Base-by-base conservation (phyloP, 2,329 filamentous ascomycete genomes). In the Myriosclerotinia curreyana region DNA sequence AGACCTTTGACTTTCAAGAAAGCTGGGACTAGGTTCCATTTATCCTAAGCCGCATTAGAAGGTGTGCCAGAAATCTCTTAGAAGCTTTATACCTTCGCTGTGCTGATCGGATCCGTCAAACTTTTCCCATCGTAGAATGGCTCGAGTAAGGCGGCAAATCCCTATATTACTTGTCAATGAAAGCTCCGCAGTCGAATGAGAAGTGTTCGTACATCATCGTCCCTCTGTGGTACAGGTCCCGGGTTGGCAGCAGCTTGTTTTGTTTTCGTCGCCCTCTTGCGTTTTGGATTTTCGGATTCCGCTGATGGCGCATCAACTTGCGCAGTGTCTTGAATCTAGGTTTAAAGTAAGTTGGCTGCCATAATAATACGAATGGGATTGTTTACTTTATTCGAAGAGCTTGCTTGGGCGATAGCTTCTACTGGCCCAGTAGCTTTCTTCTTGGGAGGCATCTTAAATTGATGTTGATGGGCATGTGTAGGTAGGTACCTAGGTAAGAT, bases 1-100 rank as follows among this genome's bases (percentile, higher is more conserved):
- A 97, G 81, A 64, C 93, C 85, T 78, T 99, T 99, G 72, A 97
- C 93, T 77, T 97, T 97, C 65, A 99, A 80, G 76, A 99, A 99
- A n/a, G 95, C 95, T 0, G 95, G 96, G 36, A 99, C 79, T 50
- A 99, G 82, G 76, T 98, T 96, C 86, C 94, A 97, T 82, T 99
- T 99, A 80, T 99, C 95, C 73, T 90, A 83, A 70, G 82, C 83
- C 62, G 82, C 86, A 44, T 70, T 59, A 72, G 66, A 68, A 50
- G 48, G 46, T 11, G n/a, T n/a, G 20, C 20, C 36, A 25, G 12
- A n/a, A 12, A 42, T n/a, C 31, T 15, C 12, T 40, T 34, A 12
- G 9, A 14, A 25, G 34, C 14, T 8, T 40, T 8, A 28, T 68
- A 73, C 75, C 67, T 78, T 79, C 36, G 86, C 86, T 1, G 87